Evolutionary conservation across 2,329 filamentous ascomycete species (phyloP).

Genomic region (Phoma herbarum): DNA sequence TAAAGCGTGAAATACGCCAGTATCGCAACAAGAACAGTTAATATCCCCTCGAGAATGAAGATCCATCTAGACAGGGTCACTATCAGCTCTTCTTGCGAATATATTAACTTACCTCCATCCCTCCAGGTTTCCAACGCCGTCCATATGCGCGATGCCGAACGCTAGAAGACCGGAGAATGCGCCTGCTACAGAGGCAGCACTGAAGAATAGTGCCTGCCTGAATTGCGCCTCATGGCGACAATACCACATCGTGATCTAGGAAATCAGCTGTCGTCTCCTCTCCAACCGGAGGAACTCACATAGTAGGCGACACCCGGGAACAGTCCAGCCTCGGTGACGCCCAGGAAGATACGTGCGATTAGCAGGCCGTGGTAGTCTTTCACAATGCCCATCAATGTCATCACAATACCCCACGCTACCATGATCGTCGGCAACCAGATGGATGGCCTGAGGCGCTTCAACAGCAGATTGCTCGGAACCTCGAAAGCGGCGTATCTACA

Average conservation of each 20-base stretch:
- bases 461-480: conserved; percentile 67
- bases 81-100: too few relatives aligned
- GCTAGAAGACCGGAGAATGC: conserved; percentile 69
- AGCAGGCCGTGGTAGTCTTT: conserved; percentile 57
- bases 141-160: conserved; percentile 66
- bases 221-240: conserved; percentile 67
- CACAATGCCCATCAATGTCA: conserved; percentile 61
- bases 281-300: background rate
- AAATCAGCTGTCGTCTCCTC: background rate
- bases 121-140: conserved; percentile 17
- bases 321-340: conserved; percentile 47
- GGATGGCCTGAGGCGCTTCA: conserved; percentile 65
- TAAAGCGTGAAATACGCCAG: conserved; percentile 64
- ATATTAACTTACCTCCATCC: conserved; percentile 16
- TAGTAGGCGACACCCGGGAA: conserved; percentile 32
- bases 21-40: conserved; percentile 48
- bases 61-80: conserved; percentile 34
- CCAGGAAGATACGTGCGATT: conserved; percentile 58
- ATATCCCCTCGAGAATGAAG: conserved; percentile 49
- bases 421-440: conserved; percentile 59
- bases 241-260: conserved; percentile 69
- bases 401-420: conserved; percentile 58
- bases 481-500: conserved; percentile 52
- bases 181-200: conserved; percentile 64
- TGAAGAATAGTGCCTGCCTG: conserved; percentile 67